Conservation (phyloP, 805 yeast genomes). For the Yarrowia divulgata region DNA sequence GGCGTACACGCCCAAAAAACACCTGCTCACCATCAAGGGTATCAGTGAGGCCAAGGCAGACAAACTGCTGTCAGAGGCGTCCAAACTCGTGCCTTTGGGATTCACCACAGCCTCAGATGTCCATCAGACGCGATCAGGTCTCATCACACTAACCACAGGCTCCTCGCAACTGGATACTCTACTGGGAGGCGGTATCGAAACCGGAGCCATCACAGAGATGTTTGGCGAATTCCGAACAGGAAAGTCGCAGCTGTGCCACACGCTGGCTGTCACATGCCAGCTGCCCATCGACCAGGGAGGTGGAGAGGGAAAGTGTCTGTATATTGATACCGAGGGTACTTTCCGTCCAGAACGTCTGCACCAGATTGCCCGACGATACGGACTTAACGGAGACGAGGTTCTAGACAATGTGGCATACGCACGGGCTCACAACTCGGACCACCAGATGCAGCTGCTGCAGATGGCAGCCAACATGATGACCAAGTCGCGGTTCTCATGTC, state of each 20-base stretch:
- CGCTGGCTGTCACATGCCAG: constrained; percentile 95
- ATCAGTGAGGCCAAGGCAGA: constrained; percentile 96
- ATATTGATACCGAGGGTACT: constrained; percentile 96
- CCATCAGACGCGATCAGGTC: constrained; percentile 85
- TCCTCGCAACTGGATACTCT: constrained; percentile 92
- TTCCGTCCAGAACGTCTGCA: constrained; percentile 90
- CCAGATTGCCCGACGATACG: constrained; percentile 89
- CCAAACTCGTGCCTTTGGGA: constrained; percentile 90
- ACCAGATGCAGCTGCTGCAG: constrained; percentile 82
- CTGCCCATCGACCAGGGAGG: constrained; percentile 97
- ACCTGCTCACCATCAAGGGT: constrained; percentile 79
- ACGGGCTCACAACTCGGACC: constrained; percentile 96
- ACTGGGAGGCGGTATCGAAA: constrained; percentile 95
- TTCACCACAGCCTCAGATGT: constrained; percentile 97
- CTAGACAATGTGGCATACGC: constrained; percentile 97
- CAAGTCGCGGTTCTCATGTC: constrained; percentile 84
- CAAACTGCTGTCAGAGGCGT: constrained; percentile 78
- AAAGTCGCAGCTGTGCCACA: constrained; percentile 95
- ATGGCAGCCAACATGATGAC: constrained; percentile 97
- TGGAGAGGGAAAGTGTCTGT: constrained; percentile 96
- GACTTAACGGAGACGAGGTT: constrained; percentile 91
- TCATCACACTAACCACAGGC: constrained; percentile 94
- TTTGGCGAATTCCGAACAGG: constrained; percentile 99
- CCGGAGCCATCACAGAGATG: constrained; percentile 95
- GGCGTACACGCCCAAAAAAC: constrained; percentile 91